Evolutionary conservation across 148 eudicot species (phyloP).

Genomic region (Vaccinium vitisidaea): DNA sequence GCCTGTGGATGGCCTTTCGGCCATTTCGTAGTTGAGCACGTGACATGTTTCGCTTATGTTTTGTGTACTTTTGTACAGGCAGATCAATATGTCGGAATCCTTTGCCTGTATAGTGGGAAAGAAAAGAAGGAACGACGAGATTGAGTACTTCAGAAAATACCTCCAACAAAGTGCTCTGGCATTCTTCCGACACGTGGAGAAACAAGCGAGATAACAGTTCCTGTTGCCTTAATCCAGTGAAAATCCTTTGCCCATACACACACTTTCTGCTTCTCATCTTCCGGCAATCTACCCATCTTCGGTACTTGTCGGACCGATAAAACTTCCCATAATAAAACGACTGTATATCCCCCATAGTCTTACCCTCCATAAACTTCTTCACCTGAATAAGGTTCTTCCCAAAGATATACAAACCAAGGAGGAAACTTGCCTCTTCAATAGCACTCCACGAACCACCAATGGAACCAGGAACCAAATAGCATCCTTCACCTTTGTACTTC

Average conservation of each 20-base stretch:
- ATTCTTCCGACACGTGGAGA: slow-evolving; percentile 55
- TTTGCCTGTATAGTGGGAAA: not conserved
- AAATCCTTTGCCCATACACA: slow-evolving; percentile 59
- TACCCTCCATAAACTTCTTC: slow-evolving; percentile 51
- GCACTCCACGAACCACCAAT: slow-evolving; percentile 46
- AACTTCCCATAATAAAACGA: slow-evolving; percentile 64
- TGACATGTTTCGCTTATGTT: not conserved
- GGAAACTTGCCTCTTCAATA: slow-evolving; percentile 57
- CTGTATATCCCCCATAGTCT: slow-evolving; percentile 49
- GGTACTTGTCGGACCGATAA: slow-evolving; percentile 44
- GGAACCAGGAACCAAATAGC: slow-evolving; percentile 49
- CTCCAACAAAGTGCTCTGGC: slow-evolving; percentile 53
- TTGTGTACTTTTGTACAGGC: not conserved
- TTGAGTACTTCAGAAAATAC: slow-evolving; percentile 35
- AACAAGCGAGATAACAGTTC: slow-evolving; percentile 62
- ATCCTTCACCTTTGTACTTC: slow-evolving; percentile 19
- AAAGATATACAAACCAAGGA: slow-evolving; percentile 73
- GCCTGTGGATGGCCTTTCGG: not conserved
- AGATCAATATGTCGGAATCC: not conserved
- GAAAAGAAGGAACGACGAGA: not conserved
- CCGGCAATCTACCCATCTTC: slow-evolving; percentile 67
- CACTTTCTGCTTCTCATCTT: slow-evolving; percentile 61
- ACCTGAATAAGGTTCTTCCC: slow-evolving; percentile 66
- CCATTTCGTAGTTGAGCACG: not conserved
- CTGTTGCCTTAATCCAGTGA: slow-evolving; percentile 71